These are phyloP conservation scores for Coniochaeta ligniaria DNA, from an alignment of 2,329 filamentous ascomycete genomes.

Conservation along the genomic window DNA sequence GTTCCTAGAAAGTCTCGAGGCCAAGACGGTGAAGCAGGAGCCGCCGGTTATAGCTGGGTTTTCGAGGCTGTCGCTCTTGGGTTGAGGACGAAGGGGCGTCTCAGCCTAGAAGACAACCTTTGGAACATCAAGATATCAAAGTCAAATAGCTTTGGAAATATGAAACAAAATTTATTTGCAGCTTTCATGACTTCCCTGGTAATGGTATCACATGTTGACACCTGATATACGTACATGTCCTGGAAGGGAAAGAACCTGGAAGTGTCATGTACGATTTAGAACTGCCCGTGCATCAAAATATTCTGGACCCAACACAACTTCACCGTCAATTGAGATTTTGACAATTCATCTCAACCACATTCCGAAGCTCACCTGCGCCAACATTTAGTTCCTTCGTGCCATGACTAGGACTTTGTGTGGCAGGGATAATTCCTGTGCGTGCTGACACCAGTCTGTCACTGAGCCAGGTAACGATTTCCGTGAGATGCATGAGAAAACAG, in stretches of 20 bases:
- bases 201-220: background rate
- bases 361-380: background rate
- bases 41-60: constrained; percentile 41
- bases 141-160: background rate
- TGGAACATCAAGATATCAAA: background rate
- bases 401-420: background rate
- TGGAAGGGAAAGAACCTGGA: background rate
- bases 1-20: constrained; percentile 41
- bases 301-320: background rate
- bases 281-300: background rate
- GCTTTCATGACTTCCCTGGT: too few relatives aligned
- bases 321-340: background rate
- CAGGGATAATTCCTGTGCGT: background rate
- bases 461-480: background rate
- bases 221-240: background rate
- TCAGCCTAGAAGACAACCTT: background rate
- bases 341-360: background rate
- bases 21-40: constrained; percentile 34
- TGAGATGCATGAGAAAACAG: background rate
- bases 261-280: background rate
- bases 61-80: constrained; percentile 43
- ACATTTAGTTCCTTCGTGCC: background rate
- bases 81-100: constrained; percentile 20
- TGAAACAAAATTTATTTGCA: too few relatives aligned
- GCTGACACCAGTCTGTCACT: background rate